Conservation (phyloP, 2,329 filamentous ascomycete species). For the Botrytis galanthina region DNA sequence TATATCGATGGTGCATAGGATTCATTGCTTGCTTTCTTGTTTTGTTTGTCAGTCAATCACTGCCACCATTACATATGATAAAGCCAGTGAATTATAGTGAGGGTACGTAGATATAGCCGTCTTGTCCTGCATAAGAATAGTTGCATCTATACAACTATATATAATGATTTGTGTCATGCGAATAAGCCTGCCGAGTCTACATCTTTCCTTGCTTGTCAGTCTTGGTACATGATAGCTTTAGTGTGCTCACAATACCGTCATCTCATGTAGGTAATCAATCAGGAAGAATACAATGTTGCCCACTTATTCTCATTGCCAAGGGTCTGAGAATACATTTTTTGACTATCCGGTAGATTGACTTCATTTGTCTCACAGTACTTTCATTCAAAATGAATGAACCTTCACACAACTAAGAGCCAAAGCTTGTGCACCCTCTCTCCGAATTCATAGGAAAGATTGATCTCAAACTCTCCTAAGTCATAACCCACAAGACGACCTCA, state of each 20-base stretch:
- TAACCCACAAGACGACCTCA: background rate
- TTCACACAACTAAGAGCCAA: background rate
- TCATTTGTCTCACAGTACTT: background rate
- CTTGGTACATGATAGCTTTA: background rate
- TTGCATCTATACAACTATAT: background rate
- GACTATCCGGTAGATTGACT: background rate
- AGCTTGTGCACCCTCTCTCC: background rate
- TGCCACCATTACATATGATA: background rate
- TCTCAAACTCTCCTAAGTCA: background rate
- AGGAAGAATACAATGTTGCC: background rate
- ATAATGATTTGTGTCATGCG: background rate
- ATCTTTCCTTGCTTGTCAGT: background rate
- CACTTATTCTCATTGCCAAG: background rate
- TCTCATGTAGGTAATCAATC: background rate
- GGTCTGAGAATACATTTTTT: background rate
- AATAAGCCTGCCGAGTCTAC: background rate
- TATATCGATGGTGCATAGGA: too few relatives aligned
- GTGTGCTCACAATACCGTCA: background rate
- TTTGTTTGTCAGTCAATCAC: background rate
- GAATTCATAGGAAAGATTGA: background rate
- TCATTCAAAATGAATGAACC: background rate
- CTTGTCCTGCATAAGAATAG: slow-evolving; percentile 7
- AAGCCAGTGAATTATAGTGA: background rate
- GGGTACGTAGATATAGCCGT: background rate
- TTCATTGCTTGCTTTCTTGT: background rate